Evolutionary conservation across 2,329 filamentous ascomycete genomes (phyloP).

Genomic region (Epichloe amarillans): DNA sequence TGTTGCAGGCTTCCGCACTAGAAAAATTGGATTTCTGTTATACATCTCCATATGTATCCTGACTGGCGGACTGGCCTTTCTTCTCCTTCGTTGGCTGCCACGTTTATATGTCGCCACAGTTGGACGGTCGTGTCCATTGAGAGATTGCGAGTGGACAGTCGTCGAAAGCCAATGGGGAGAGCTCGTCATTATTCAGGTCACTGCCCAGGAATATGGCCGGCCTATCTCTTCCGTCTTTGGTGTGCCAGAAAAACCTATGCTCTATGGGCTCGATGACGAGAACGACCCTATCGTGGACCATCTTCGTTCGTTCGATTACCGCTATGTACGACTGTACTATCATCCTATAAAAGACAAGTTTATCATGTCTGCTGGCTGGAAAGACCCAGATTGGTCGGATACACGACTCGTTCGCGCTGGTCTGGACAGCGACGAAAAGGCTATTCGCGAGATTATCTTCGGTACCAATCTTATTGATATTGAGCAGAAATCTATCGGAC

Average conservation of each 20-base stretch:
- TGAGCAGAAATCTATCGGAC: constrained; percentile 69
- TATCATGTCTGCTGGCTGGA: constrained; percentile 77
- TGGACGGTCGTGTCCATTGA: constrained; percentile 55
- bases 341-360: constrained; percentile 86
- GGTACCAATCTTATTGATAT: constrained; percentile 87
- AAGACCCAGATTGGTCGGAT: constrained; percentile 79
- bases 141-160: constrained; percentile 78
- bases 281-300: constrained; percentile 62
- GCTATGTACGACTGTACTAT: constrained; percentile 87
- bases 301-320: constrained; percentile 73
- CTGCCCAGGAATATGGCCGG: constrained; percentile 37
- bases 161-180: constrained; percentile 98
- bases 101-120: constrained; percentile 69
- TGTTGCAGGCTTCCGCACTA: constrained; percentile 81
- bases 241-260: constrained; percentile 44
- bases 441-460: constrained; percentile 72
- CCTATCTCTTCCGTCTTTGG: constrained; percentile 54
- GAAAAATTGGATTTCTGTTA: constrained; percentile 48
- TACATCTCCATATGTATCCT: constrained; percentile 60
- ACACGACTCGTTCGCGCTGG: constrained; percentile 62
- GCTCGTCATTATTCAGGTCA: constrained; percentile 62
- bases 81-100: constrained; percentile 82
- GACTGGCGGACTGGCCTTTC: constrained; percentile 66
- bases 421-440: constrained; percentile 79
- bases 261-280: constrained; percentile 42